These are phyloP conservation scores for Xylaria grammica DNA, from an alignment of 495 filamentous ascomycete genomes.

Conservation along the genomic window DNA sequence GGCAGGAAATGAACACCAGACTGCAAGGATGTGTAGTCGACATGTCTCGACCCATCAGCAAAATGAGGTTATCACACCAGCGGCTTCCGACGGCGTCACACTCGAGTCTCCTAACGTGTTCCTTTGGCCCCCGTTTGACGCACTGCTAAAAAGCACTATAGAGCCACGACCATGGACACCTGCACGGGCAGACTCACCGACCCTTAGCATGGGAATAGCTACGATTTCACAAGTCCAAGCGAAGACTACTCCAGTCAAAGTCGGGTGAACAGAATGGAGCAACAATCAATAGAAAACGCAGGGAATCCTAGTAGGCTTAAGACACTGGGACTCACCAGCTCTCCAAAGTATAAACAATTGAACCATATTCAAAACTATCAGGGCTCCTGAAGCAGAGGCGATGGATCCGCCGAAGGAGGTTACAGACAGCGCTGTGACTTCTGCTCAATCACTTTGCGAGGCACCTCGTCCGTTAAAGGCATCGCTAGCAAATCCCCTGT, in stretches of 20 bases:
- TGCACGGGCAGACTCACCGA: conserved; percentile 15
- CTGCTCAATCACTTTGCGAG: background rate
- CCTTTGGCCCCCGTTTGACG: background rate
- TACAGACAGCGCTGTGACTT: background rate
- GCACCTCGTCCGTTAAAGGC: background rate
- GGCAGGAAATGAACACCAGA: background rate
- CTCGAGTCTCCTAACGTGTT: background rate
- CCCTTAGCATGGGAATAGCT: background rate
- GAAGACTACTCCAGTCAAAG: no score
- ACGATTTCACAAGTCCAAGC: background rate
- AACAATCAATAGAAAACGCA: no score
- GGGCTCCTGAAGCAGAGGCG: background rate
- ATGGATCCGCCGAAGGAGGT: background rate
- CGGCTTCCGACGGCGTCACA: background rate
- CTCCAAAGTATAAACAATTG: background rate
- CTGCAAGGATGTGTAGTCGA: background rate
- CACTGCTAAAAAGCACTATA: background rate
- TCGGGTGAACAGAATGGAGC: background rate
- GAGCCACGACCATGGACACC: background rate
- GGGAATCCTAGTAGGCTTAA: no score
- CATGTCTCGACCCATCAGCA: background rate
- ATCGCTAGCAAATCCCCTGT: no score
- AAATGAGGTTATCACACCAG: background rate
- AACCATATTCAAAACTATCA: no score
- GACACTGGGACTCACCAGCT: background rate